Base-by-base conservation (phyloP, 495 filamentous ascomycete genomes). In the Podospora pseudopauciseta region DNA sequence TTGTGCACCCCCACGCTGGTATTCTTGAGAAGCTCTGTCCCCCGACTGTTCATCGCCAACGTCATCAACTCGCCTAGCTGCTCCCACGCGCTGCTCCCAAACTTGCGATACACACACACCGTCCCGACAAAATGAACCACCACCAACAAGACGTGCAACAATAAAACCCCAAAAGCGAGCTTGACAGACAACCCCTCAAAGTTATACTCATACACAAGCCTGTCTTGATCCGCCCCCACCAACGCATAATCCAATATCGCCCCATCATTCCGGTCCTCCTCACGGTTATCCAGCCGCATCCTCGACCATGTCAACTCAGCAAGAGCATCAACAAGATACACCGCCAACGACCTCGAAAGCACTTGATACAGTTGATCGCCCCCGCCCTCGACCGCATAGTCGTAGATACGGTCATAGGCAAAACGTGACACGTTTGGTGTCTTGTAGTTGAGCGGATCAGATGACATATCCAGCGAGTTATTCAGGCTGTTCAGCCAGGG, bases 61-160 rank as follows among this genome's bases (percentile, higher is more conserved):
- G 63, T 23, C 13, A 54, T 26, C 34, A 65, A 2, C 39, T 65
- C 63, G n/a, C 34, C 63, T 3, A 65, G 28, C 44, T 65, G 63
- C 20, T 15, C 20, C 63, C 63, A 65, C 26, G 44, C 63, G 5
- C 23, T 23, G 23, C 63, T 65, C 11, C 19, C 56, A 44, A 44
- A 65, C 44, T 18, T 16, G 20, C 44, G 23, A 55, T 65, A 39
- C 4, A 39, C 44, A 49, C 39, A 49, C 1, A 56, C 44, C 34
- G 56, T 54, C 15, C 13, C 44, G 0, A 64, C 19, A 39, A 65
- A 13, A 27, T 65, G 63, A 9, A 54, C 16, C n/a, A 55, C 1
- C 16, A 65, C 63, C 19, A 57, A 18, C 18, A 65, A n/a, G 11
- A 65, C 28, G 26, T 65, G 63, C 3, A 65, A 13, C 32, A 65